A percentile compares a stretch with the other conserved stretches of the same genome.
Evolutionary conservation across 257 asterid species (phyloP).

Genomic region (Sherardia arvensis): DNA sequence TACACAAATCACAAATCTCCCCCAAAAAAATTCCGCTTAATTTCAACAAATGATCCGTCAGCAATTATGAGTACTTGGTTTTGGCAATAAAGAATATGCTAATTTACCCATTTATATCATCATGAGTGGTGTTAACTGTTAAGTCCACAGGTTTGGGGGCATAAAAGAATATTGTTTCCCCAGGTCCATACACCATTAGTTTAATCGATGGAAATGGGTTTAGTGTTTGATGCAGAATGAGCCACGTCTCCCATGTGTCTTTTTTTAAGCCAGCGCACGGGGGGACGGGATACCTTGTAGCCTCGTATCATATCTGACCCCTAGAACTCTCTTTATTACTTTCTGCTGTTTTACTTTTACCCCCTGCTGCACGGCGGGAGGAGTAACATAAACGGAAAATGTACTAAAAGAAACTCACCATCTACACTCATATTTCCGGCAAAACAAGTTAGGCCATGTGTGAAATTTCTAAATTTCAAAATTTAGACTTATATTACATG

Average conservation of each 20-base stretch:
- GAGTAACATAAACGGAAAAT: too few species aligned
- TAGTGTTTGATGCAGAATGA: slow-evolving; percentile 16
- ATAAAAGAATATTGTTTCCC: slow-evolving; percentile 25
- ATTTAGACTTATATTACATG: too few species aligned
- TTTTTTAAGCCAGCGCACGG: slow-evolving; percentile 16
- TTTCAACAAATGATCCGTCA: background rate
- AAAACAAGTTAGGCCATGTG: too few species aligned
- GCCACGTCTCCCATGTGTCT: slow-evolving; percentile 17
- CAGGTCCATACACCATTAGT: slow-evolving; percentile 21
- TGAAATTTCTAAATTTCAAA: too few species aligned
- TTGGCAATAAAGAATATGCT: too few species aligned
- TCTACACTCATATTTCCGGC: too few species aligned
- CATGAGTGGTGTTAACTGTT: background rate
- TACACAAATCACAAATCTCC: background rate
- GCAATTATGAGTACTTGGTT: too few species aligned
- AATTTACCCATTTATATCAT: too few species aligned
- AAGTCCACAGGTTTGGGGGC: slow-evolving; percentile 9
- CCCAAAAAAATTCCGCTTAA: background rate
- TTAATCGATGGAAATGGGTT: background rate
- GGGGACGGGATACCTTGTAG: background rate
- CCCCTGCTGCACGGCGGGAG: too few species aligned
- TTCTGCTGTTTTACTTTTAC: background rate
- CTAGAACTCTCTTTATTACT: background rate
- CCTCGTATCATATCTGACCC: background rate
- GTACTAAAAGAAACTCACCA: too few species aligned